Base-by-base conservation (phyloP, 495 filamentous ascomycete genomes). In the Penicillium diatomitis region DNA sequence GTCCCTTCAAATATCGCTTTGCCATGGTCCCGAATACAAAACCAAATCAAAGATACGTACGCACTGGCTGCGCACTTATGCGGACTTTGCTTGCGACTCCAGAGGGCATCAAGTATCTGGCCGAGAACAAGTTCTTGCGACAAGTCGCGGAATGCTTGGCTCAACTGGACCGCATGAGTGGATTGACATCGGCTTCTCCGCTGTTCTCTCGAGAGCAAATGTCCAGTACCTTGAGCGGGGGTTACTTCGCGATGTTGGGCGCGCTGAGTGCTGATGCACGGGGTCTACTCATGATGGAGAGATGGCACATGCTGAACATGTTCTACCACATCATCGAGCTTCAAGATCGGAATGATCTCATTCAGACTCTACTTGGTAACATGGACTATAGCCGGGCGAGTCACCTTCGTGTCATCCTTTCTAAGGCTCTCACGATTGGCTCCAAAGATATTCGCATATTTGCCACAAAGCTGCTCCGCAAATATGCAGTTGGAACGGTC, bases 241-340 rank as follows among this genome's bases (percentile, higher is more conserved):
- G 94, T 4, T 98, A 98, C 58, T 97, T 98, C 68, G 80, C 88
- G 11, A 86, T 98, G 70, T 71, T 98, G 6, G 92, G 92, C 8
- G 82, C 83, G 9, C 63, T 98, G 50, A 96, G 85, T 60, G 82
- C 81, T 38, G 88, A 95, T 62, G 65, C 74, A 0, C 86, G 81
- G 49, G 92, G 92, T 1, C 75, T 96, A 30, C 77, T 81, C 54
- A 95, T 97, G 79, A 83, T 98, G 64, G 90, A 95, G 60, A 76
- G 88, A 53, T 97, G 91, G 90, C 87, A 87, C 52, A 91, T 97
- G 75, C 84, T 95, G 62, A 97, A 96, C 65, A 97, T 97, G 88
- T 90, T 96, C 72, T 98, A 98, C 62, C 91, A 96, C 61, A 92
- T 98, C 57, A 80, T 95, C 47, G 94, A 97, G 57, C 76, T 96